phyloP scores from a whole-genome alignment of 129 eudicot genomes.

The Dittrichia graveolens region DNA sequence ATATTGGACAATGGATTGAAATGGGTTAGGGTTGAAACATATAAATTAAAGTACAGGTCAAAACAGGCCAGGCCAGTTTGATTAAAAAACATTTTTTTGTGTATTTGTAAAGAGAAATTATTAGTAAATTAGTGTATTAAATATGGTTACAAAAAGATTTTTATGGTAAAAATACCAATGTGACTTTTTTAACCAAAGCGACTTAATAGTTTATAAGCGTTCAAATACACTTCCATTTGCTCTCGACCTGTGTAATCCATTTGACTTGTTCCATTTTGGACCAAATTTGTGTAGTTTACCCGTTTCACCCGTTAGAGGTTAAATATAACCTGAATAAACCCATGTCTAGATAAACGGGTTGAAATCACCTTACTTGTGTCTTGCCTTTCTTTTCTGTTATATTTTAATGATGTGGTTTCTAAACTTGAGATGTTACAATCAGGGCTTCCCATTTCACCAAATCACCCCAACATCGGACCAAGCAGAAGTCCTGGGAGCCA shows the following conservation, averaged over 20 bases:
- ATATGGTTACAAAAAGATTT: background rate
- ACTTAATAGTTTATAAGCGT: background rate
- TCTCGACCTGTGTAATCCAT: background rate
- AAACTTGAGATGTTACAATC: conserved; percentile 23
- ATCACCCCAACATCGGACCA: conserved; percentile 47
- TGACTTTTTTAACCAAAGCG: background rate
- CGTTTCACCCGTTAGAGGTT: background rate
- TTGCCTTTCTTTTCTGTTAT: background rate
- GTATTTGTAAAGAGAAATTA: background rate
- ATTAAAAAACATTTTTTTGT: background rate
- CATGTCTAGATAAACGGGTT: background rate
- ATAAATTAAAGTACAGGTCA: background rate
- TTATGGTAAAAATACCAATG: background rate
- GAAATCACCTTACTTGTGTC: background rate
- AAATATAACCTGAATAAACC: background rate
- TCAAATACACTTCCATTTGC: background rate
- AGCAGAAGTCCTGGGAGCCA: conserved; percentile 53
- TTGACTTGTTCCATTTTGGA: background rate
- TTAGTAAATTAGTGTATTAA: background rate
- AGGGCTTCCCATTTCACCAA: conserved; percentile 67
- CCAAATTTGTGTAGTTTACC: background rate
- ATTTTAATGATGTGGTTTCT: conserved; percentile 12
- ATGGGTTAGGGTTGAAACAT: background rate
- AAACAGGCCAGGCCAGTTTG: background rate
- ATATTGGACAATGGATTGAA: background rate